A percentile compares a stretch with the other conserved stretches of the same genome.
phyloP scores from a whole-genome alignment of 1,284 basidiomycete species.

The Hypsizygus ulmarius region DNA sequence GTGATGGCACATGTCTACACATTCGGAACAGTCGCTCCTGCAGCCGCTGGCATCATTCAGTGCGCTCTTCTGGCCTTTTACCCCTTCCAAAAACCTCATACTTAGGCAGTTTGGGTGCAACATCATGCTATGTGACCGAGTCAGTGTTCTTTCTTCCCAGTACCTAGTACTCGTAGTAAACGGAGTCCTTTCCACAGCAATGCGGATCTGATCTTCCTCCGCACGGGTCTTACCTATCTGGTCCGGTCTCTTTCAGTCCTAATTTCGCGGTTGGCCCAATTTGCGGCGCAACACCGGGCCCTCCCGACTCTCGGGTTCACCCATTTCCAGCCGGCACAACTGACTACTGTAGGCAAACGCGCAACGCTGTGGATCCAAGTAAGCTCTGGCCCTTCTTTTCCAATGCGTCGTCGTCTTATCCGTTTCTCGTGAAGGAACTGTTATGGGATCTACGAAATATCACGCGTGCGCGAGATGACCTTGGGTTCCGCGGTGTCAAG shows the following conservation, averaged over 20 bases:
- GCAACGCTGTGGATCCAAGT: conserved; percentile 96
- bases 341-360: conserved; percentile 99
- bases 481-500: conserved; percentile 98
- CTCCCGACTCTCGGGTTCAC: conserved; percentile 95
- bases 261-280: conserved; percentile 83
- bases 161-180: not conserved
- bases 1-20: conserved; percentile 99
- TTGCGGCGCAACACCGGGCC: conserved; percentile 64
- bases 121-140: conserved; percentile 99
- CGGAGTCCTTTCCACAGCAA: conserved; percentile 55
- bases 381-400: conserved; percentile 10
- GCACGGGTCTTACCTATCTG: conserved; percentile 82
- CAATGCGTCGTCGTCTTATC: conserved; percentile 4
- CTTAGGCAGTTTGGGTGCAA: conserved; percentile 81
- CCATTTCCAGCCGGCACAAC: conserved; percentile 98
- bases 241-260: conserved; percentile 86
- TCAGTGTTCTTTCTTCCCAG: conserved; percentile 36
- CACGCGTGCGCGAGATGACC: conserved; percentile 85
- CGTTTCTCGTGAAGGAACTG: conserved; percentile 68
- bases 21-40: conserved; percentile 91
- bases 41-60: conserved; percentile 98
- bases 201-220: conserved; percentile 96
- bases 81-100: conserved; percentile 1
- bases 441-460: conserved; percentile 97
- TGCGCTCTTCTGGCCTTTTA: conserved; percentile 35